Evolutionary conservation across 352 stramenopile genomes (phyloP).

Genomic region (Pythium sukuiense): DNA sequence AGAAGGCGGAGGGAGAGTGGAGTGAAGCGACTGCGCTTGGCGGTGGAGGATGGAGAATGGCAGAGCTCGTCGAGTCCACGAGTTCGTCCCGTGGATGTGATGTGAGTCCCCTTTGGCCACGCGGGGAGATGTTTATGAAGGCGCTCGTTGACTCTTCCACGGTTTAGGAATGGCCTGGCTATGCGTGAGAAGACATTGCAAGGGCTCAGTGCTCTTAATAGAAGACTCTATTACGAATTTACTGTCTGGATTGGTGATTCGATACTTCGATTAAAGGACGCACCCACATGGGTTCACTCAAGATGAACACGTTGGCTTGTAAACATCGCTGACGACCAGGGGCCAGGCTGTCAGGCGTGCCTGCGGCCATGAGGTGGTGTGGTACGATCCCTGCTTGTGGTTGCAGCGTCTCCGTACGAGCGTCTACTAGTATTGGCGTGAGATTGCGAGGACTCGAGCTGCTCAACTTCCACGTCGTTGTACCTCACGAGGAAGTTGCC

Average conservation of each 20-base stretch:
- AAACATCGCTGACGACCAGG: not conserved
- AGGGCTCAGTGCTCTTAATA: slow-evolving; percentile 6
- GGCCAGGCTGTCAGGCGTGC: too few species aligned
- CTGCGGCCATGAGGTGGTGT: not conserved
- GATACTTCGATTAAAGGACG: not conserved
- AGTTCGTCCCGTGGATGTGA: too few species aligned
- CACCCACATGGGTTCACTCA: not conserved
- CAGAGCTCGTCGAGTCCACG: not conserved
- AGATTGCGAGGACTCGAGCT: not conserved
- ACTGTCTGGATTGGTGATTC: not conserved
- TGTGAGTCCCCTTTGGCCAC: not conserved
- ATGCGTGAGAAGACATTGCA: not conserved
- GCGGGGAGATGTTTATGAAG: slow-evolving; percentile 11
- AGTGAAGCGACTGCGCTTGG: not conserved
- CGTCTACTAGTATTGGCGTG: too few species aligned
- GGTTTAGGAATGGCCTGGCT: not conserved
- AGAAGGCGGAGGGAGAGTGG: not conserved
- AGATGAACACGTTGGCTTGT: not conserved
- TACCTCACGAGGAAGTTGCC: slow-evolving; percentile 50
- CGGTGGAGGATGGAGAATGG: not conserved
- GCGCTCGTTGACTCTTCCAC: not conserved
- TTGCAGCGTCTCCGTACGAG: not conserved
- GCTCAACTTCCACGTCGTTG: slow-evolving; percentile 27
- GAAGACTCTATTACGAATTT: not conserved
- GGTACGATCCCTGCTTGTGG: not conserved